These are phyloP conservation scores for Cicer judaicum DNA, from an alignment of 306 rosid genomes.

Conservation along the genomic window DNA sequence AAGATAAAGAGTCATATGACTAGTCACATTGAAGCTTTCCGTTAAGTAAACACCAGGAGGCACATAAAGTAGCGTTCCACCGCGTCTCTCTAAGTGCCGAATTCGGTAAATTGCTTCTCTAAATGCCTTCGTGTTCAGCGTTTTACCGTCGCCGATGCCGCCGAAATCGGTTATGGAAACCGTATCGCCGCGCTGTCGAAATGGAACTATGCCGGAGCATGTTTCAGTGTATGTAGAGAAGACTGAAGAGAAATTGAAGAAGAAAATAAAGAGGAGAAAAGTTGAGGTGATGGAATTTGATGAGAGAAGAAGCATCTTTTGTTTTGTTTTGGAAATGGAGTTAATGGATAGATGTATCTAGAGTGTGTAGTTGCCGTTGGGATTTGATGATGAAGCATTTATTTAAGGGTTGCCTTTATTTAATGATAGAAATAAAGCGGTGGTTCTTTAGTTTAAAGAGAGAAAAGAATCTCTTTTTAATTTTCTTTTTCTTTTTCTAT, in stretches of 20 bases:
- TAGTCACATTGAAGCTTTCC: slow-evolving; percentile 77
- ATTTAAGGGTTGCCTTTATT: no score
- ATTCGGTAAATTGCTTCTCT: slow-evolving; percentile 73
- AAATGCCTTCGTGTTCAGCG: slow-evolving; percentile 79
- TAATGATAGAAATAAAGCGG: background rate
- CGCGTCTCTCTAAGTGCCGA: slow-evolving; percentile 62
- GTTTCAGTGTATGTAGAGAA: slow-evolving; percentile 43
- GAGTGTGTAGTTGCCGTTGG: background rate
- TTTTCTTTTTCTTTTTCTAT: background rate
- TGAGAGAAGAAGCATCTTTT: slow-evolving; percentile 37
- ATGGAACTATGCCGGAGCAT: slow-evolving; percentile 75
- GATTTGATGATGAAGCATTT: background rate
- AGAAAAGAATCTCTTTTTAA: background rate
- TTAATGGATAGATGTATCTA: no score
- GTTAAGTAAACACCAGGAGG: slow-evolving; percentile 87
- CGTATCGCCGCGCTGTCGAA: slow-evolving; percentile 60
- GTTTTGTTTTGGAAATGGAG: no score
- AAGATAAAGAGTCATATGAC: slow-evolving; percentile 87
- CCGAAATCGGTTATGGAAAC: slow-evolving; percentile 74
- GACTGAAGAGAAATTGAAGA: background rate
- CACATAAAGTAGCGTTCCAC: slow-evolving; percentile 76
- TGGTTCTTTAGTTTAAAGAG: background rate
- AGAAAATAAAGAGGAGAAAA: background rate
- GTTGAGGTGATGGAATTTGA: background rate
- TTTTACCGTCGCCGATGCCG: slow-evolving; percentile 78